Evolutionary conservation across 2,329 filamentous ascomycete genomes (phyloP), one percentile per base, ranked within the genome.

Genomic region (Penicillium freii): DNA sequence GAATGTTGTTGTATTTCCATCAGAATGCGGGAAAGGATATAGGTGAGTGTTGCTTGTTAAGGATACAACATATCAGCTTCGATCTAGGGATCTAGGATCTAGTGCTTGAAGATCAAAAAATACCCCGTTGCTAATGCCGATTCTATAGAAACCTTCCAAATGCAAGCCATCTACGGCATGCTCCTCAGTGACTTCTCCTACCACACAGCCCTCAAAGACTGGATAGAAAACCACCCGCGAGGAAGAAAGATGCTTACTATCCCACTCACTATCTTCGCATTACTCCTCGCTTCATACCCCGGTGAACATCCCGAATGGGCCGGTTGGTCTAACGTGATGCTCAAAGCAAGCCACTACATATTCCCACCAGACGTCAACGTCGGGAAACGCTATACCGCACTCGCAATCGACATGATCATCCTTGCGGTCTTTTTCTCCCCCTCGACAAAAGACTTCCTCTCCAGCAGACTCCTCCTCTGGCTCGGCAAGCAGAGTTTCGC

Each of bases 401-500:
- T 81, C 23, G 81, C 79, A 39, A 74, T 81, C 56, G 77, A 81
- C 64, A 69, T 82, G 36, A 73, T 78, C 53, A 78, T 80, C 46
- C 66, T 80, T n/a, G 79, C 79, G 25, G 78, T 83, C 54, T 81
- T 77, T 69, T 68, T 83, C 17, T 81, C 80, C 1, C 79, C 80
- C 0, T 67, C 73, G 5, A 71, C 81, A 8, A 80, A 82, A 62
- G 73, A 74, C 27, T 73, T 81, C 21, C 77, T 84, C 25, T 80
- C 79, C 5, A 80, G 80, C 67, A 75, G 76, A 29, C 62, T 80
- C 2, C 78, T 83, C 36, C 78, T 82, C 57, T 83, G 80, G 80
- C 72, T 83, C 4, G 81, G 81, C n/a, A 76, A 78, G 58, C 80
- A 82, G 67, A 81, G 78, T 52, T 83, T 83, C 58, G 81, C 81